A percentile compares a stretch with the other conserved stretches of the same genome.
Evolutionary conservation across 225 moss, liverwort and hornwort species (phyloP).

Genomic region (Polytrichum commune): DNA sequence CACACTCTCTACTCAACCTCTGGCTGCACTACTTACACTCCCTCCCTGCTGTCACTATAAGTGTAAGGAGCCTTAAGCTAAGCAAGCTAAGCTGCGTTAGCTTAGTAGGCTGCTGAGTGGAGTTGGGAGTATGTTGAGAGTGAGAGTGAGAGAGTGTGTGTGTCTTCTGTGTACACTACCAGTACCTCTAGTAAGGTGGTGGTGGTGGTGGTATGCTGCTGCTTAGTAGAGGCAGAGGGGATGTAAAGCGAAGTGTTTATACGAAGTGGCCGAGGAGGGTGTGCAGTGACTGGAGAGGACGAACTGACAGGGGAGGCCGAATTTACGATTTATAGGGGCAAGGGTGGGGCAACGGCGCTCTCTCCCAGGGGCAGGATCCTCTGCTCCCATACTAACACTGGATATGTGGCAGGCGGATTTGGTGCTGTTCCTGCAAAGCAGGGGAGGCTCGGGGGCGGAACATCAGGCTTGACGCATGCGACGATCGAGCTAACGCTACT

Average conservation of each 20-base stretch:
- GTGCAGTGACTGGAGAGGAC: background rate
- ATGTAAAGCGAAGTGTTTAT: background rate
- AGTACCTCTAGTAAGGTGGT: background rate
- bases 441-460: constrained; percentile 44
- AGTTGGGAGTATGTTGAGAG: background rate
- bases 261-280: too few species aligned
- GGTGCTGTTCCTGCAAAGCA: constrained; percentile 63
- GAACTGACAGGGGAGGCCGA: constrained; percentile 9
- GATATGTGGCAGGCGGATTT: constrained; percentile 69
- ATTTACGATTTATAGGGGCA: constrained; percentile 50
- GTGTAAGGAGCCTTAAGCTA: too few species aligned
- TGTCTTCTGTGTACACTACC: background rate
- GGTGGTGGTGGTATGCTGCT: background rate
- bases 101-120: background rate
- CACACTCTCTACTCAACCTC: too few species aligned
- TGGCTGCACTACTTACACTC: too few species aligned
- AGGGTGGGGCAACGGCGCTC: constrained; percentile 33
- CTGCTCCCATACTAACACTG: constrained; percentile 20
- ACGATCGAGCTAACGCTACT: background rate
- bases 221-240: background rate
- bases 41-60: too few species aligned
- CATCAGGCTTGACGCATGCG: constrained; percentile 14
- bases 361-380: constrained; percentile 2
- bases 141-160: background rate
- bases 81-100: too few species aligned